A percentile compares a stretch with the other conserved stretches of the same genome.
Evolutionary conservation across 441 rosid species (phyloP).

Genomic region (Brassica hybrid): DNA sequence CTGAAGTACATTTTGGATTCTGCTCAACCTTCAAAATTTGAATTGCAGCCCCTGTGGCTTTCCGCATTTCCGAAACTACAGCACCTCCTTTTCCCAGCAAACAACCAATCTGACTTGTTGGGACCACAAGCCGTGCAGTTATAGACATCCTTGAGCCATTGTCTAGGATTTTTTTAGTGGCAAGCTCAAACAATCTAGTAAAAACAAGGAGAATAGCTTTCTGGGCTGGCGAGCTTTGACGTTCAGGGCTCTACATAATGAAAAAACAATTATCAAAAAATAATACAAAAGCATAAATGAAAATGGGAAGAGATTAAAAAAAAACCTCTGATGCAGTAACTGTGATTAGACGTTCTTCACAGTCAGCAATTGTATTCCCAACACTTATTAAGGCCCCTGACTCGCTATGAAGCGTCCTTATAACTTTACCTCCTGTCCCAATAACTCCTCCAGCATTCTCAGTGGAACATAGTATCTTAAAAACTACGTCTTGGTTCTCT

Average conservation of each 20-base stretch:
- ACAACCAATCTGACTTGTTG: slow-evolving; percentile 85
- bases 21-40: slow-evolving; percentile 61
- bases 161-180: slow-evolving; percentile 59
- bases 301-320: slow-evolving; percentile 15
- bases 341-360: slow-evolving; percentile 82
- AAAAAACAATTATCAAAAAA: slow-evolving; percentile 39
- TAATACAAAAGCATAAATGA: slow-evolving; percentile 17
- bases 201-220: slow-evolving; percentile 76
- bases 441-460: slow-evolving; percentile 86
- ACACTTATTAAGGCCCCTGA: slow-evolving; percentile 78
- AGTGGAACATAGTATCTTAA: slow-evolving; percentile 73
- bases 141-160: slow-evolving; percentile 50
- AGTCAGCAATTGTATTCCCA: slow-evolving; percentile 66
- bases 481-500: slow-evolving; percentile 61
- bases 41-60: slow-evolving; percentile 64
- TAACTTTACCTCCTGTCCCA: slow-evolving; percentile 81
- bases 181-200: slow-evolving; percentile 67
- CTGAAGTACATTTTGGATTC: slow-evolving; percentile 70
- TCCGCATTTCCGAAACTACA: slow-evolving; percentile 84
- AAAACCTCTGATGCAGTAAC: slow-evolving; percentile 80
- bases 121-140: slow-evolving; percentile 79
- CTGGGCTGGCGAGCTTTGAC: slow-evolving; percentile 79
- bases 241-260: slow-evolving; percentile 66
- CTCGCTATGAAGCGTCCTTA: slow-evolving; percentile 76
- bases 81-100: slow-evolving; percentile 92